Percentiles rank a stretch among this genome's conserved stretches.
phyloP scores from a whole-genome alignment of 345 rosid genomes.

The Murraya koenigii region DNA sequence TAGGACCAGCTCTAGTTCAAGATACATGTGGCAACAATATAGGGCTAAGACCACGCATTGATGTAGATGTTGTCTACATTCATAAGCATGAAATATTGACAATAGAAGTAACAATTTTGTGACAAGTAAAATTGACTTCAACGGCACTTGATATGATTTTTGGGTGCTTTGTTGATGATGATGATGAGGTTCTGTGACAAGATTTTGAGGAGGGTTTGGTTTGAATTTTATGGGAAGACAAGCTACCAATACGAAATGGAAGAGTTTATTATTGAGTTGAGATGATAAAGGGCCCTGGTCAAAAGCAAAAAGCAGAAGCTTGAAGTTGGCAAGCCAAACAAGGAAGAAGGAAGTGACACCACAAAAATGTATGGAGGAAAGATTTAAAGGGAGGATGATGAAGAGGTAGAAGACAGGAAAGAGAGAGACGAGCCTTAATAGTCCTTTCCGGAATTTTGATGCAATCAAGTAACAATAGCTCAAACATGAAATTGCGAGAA shows the following conservation, averaged over 20 bases:
- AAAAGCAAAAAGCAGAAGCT: conserved; percentile 68
- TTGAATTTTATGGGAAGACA: conserved; percentile 55
- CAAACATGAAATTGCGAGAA: conserved; percentile 9
- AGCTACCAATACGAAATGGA: conserved; percentile 56
- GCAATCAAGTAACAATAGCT: conserved; percentile 31
- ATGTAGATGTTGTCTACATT: conserved; percentile 32
- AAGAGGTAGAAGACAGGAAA: conserved; percentile 42
- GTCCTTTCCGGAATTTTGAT: conserved; percentile 29
- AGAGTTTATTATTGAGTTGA: conserved; percentile 33
- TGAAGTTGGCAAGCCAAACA: conserved; percentile 62
- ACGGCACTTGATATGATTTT: background rate
- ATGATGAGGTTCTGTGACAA: too few relatives aligned
- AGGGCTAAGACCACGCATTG: conserved; percentile 26
- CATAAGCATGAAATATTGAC: conserved; percentile 27
- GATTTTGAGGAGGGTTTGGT: background rate
- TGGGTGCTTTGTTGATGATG: background rate
- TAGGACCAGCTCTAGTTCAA: conserved; percentile 46
- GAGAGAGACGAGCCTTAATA: conserved; percentile 32
- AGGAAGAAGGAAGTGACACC: conserved; percentile 43
- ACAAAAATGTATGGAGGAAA: conserved; percentile 35
- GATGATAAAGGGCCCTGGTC: conserved; percentile 57
- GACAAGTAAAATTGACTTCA: conserved; percentile 16
- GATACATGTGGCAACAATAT: conserved; percentile 39
- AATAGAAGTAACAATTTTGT: conserved; percentile 34
- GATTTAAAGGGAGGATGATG: conserved; percentile 32